Evolutionary conservation across 768 basidiomycete species (phyloP).

Genomic region (Tulasnella sp.): DNA sequence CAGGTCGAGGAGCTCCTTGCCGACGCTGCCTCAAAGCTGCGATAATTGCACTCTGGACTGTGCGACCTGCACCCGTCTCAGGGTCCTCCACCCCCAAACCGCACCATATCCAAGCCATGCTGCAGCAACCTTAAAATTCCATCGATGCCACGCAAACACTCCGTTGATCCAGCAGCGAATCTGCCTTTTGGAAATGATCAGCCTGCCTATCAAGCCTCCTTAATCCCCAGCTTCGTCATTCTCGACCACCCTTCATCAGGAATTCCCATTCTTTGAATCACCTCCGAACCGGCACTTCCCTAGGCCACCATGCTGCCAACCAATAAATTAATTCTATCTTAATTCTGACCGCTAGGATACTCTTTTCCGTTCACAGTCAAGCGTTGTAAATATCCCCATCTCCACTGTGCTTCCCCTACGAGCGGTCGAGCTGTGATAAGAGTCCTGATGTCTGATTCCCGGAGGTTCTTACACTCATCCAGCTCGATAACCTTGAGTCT

Average conservation of each 20-base stretch:
- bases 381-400: not conserved
- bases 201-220: not conserved
- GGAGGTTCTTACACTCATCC: not conserved
- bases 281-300: not conserved
- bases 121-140: not conserved
- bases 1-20: not conserved
- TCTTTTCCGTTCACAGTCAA: not conserved
- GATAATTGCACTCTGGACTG: conserved; percentile 6
- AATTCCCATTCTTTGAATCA: too few species aligned
- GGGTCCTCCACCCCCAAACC: not conserved
- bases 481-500: not conserved
- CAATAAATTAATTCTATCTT: not conserved
- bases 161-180: not conserved
- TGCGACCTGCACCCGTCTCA: not conserved
- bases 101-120: not conserved
- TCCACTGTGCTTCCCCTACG: not conserved
- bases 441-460: not conserved
- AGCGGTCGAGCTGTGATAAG: not conserved
- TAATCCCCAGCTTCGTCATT: not conserved
- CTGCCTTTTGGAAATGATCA: not conserved
- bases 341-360: not conserved
- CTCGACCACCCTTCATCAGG: not conserved
- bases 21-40: not conserved
- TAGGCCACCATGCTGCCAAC: not conserved
- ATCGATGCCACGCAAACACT: not conserved